Base-by-base conservation (phyloP, 2,329 filamentous ascomycete genomes). In the Apiospora pterosperma region DNA sequence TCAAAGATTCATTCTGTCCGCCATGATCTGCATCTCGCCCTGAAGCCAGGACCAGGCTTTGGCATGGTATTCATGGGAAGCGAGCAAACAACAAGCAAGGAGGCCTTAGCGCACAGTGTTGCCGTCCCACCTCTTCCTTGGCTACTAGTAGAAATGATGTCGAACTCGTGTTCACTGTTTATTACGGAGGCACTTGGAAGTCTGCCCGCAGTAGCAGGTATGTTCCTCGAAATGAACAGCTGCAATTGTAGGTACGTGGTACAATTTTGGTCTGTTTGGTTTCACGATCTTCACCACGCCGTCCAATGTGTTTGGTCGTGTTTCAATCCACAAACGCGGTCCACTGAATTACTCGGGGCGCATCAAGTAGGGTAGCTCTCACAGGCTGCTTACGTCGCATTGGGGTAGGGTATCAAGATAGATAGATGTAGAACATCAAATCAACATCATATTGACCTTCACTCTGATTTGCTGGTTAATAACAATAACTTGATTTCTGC, bases 321-420 rank as follows among this genome's bases (percentile, higher is more conserved):
- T 55, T 55, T 55, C 48, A 55, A 55, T 31, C 48, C 48, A 55
- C 48, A 55, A 55, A 55, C 48, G 48, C 48, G 48, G 48, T 34
- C 48, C 48, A 55, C 48, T 55, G 28, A 55, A 55, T 55, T 55
- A 55, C 48, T 55, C 25, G 48, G 48, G 48, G 48, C 48, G 48
- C 48, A 55, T 55, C n/a, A 28, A 12, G 5, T 19, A 23, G 21
- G 23, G 42, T 25, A 55, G 25, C 28, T 55, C 48, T 34, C n/a
- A 34, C 48, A 28, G 11, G 48, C 48, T 55, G 48, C 48, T 31
- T 31, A 34, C 48, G 48, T 55, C 19, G 48, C 48, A 55, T 55
- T 10, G 48, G 28, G 28, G 48, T 34, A 55, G 31, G 16, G 48
- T 55, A 38, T 12, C 36, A 16, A 28, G 16, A 55, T 55, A 28